These are phyloP conservation scores for Phaeophleospora eucalypticola DNA, from an alignment of 2,329 filamentous ascomycete species.

Conservation along the genomic window DNA sequence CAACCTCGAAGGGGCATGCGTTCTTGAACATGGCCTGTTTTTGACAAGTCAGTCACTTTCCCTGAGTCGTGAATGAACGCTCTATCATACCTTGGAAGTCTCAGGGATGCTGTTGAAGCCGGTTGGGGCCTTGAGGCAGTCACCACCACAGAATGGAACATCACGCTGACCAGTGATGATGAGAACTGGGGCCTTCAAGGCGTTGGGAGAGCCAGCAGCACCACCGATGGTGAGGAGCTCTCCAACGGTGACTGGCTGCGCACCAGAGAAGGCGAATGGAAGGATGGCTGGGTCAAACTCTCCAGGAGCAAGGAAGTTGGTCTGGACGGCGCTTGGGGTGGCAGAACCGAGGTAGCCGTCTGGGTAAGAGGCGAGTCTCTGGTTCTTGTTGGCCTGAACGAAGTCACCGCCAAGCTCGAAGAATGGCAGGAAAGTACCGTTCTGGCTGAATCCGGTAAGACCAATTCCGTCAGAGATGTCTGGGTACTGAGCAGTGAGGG, in stretches of 20 bases:
- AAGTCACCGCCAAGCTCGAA: conserved; percentile 33
- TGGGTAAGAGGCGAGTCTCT: conserved; percentile 28
- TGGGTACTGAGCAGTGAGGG: conserved; percentile 51
- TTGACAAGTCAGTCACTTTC: too few relatives aligned
- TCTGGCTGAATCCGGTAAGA: conserved; percentile 57
- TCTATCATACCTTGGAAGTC: conserved; percentile 33
- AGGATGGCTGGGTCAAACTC: conserved; percentile 38
- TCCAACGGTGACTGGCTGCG: conserved; percentile 56
- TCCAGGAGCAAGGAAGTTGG: conserved; percentile 46
- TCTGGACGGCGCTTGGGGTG: conserved; percentile 48
- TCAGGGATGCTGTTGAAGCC: conserved; percentile 44
- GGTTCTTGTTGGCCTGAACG: conserved; percentile 30
- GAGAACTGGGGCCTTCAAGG: conserved; percentile 53
- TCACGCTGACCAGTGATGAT: conserved; percentile 58
- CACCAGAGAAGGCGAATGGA: conserved; percentile 41
- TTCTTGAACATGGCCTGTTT: conserved; percentile 37
- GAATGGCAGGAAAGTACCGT: conserved; percentile 41
- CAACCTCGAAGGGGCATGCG: conserved; percentile 44
- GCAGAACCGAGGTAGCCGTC: conserved; percentile 53
- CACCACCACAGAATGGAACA: conserved; percentile 55
- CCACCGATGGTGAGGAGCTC: conserved; percentile 56
- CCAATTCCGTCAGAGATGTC: conserved; percentile 55
- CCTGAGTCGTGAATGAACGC: too few relatives aligned
- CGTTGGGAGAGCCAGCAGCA: conserved; percentile 30
- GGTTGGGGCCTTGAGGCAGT: conserved; percentile 48